Evolutionary conservation across 148 eudicot species (phyloP), one percentile per base, ranked within the genome.

Genomic region (Nepenthes gracilis): DNA sequence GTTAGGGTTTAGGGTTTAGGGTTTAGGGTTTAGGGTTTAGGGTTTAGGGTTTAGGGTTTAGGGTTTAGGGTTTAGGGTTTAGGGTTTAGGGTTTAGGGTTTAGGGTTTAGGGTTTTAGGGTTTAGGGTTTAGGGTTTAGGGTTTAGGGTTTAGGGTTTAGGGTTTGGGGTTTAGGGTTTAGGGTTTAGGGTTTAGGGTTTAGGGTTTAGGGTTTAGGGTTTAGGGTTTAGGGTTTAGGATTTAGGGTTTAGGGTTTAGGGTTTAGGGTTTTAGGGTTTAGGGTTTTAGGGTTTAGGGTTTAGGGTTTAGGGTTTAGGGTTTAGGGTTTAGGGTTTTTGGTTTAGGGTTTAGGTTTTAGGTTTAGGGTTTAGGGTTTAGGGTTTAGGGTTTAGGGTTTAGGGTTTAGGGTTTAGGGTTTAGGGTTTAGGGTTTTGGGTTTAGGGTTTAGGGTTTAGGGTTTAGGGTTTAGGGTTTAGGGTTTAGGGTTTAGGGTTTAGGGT

Each of bases 401-500:
- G 62, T 66, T 66, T 57, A 48, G 69, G 69, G 62, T 66, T 66
- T 66, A 57, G 69, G 69, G n/a, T 61, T 66, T 58, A 48, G 69
- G 69, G 62, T 66, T 66, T 57, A 57, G 69, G 69, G 69, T 58
- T 58, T 58, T 47, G 62, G 68, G 68, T 64, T 64, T 64, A 64
- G 68, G 68, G 68, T 64, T 64, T 59, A 64, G 69, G 69, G n/a
- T 66, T 66, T 66, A 57, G 62, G 69, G 69, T 57, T 57, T 66
- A 57, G 69, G 69, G 69, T 66, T 66, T 66, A 57, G 69, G 69
- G 69, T 66, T 66, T 66, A 57, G 69, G 69, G 69, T 54, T 54
- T 40, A 40, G 43, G 43, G 43, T 40, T 40, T 40, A 40, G 43
- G 43, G 43, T 40, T 40, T 62, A 49, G 34, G 56, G 65, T 55